Evolutionary conservation across 768 basidiomycete species (phyloP), one percentile per base, ranked within the genome.

Genomic region (Pleurotus tuoliensis): DNA sequence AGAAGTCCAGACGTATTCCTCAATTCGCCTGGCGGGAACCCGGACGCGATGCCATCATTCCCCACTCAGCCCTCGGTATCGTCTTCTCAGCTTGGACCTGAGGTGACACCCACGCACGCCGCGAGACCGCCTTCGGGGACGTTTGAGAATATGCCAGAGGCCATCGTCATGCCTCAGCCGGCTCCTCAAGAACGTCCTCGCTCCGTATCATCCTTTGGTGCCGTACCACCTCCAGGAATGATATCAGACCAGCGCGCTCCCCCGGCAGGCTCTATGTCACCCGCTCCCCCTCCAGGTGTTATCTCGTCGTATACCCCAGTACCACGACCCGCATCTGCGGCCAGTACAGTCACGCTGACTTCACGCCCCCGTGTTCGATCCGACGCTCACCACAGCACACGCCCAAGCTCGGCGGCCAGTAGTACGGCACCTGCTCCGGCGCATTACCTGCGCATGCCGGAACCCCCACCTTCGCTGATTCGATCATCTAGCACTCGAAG

Each of bases 101-200:
- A 53, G 39, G 51, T 41, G 7, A 50, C 48, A 3, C 48, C 48
- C n/a, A 53, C 51, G 4, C 51, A 39, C 18, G 16, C 51, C 2
- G 37, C 51, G 9, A 20, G 37, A 12, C 51, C 51, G 12, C 38
- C 51, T 5, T 53, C 51, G 11, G 34, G 24, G 11, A 22, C 22
- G 24, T n/a, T 53, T 41, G 12, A 9, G 15, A 12, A 12, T 15
- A 53, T 53, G 51, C 51, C 51, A 16, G 51, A 53, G 22, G 34
- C 51, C 24, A 53, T 53, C 11, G 51, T 53, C 39, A 53, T 53
- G 51, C 51, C 51, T 15, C 51, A 41, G 15, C 51, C 51, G 1
- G 20, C 41, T 37, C 8, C 51, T 24, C 38, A 39, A 38, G 51
- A 53, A 24, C 51, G 51, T 30, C 51, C 51, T 11, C 51, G 51